Conservation (phyloP, 768 basidiomycete genomes). For the Mrakia hoshinonis region DNA sequence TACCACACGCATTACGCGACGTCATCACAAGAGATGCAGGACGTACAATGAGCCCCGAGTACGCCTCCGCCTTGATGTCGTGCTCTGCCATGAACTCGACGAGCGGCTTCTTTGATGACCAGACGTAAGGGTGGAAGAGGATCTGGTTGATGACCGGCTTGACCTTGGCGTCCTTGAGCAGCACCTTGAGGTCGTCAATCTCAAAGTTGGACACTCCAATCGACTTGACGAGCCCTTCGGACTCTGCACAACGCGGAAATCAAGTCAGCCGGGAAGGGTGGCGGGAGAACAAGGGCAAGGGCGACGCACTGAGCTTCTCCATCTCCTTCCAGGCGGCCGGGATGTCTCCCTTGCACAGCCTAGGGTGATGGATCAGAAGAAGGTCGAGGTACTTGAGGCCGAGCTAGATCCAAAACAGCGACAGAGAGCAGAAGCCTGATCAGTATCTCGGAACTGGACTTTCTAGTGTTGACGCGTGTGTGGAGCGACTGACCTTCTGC, state of each 20-base stretch:
- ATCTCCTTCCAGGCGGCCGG: conserved; percentile 50
- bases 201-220: conserved; percentile 66
- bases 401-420: conserved; percentile 45
- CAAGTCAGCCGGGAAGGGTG: not conserved
- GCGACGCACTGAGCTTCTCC: conserved; percentile 50
- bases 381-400: conserved; percentile 56
- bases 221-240: conserved; percentile 28
- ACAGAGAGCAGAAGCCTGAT: not conserved
- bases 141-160: conserved; percentile 65
- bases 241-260: not conserved
- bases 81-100: conserved; percentile 51
- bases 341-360: conserved; percentile 32
- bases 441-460: not conserved
- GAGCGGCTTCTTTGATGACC: conserved; percentile 53
- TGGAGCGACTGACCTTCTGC: conserved; percentile 42
- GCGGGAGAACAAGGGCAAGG: not conserved
- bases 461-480: not conserved
- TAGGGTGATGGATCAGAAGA: conserved; percentile 56
- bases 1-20: too few species aligned
- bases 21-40: not conserved
- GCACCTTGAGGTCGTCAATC: conserved; percentile 48
- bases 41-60: conserved; percentile 41
- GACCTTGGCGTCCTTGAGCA: conserved; percentile 50
- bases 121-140: conserved; percentile 61
- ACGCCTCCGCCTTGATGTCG: conserved; percentile 59